Conservation (phyloP, 352 stramenopile species). For the Globisporangium splendens region DNA sequence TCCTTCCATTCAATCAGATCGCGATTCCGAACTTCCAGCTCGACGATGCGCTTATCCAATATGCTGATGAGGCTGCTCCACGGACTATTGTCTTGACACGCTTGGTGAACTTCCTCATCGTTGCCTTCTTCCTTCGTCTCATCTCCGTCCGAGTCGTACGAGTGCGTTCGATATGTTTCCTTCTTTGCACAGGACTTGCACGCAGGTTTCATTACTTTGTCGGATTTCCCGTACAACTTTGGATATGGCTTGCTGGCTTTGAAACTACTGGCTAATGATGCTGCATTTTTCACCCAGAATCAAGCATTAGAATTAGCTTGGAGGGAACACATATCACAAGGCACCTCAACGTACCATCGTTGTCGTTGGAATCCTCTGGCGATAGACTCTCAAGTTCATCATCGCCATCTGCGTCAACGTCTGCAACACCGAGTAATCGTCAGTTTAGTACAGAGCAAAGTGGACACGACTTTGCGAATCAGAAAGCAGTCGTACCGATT, state of each 20-base stretch:
- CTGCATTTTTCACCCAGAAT: neutral
- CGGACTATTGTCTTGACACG: conserved; percentile 7
- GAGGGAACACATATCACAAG: neutral
- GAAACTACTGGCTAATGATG: conserved; percentile 5
- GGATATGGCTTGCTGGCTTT: conserved; percentile 9
- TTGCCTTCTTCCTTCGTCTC: conserved; percentile 2
- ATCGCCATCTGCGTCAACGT: conserved; percentile 21
- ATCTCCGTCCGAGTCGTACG: neutral
- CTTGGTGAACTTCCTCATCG: conserved; percentile 18
- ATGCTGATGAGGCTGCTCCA: conserved; percentile 25
- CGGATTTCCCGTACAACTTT: conserved; percentile 18
- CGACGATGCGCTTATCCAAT: conserved; percentile 31
- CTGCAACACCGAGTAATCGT: neutral
- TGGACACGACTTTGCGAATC: neutral
- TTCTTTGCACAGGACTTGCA: conserved; percentile 13
- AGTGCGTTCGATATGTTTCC: neutral
- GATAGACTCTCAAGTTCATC: conserved; percentile 17
- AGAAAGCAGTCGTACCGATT: conserved; percentile 4
- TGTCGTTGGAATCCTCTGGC: conserved; percentile 6
- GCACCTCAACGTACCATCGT: conserved; percentile 1
- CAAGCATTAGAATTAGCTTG: neutral
- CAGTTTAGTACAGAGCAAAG: neutral
- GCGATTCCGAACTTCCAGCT: conserved; percentile 41
- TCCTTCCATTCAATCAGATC: conserved; percentile 50
- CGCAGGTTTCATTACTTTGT: conserved; percentile 13